Evolutionary conservation across 2,329 filamentous ascomycete species (phyloP), one percentile per base, ranked within the genome.

Genomic region (Decorospora gaudefroyi): DNA sequence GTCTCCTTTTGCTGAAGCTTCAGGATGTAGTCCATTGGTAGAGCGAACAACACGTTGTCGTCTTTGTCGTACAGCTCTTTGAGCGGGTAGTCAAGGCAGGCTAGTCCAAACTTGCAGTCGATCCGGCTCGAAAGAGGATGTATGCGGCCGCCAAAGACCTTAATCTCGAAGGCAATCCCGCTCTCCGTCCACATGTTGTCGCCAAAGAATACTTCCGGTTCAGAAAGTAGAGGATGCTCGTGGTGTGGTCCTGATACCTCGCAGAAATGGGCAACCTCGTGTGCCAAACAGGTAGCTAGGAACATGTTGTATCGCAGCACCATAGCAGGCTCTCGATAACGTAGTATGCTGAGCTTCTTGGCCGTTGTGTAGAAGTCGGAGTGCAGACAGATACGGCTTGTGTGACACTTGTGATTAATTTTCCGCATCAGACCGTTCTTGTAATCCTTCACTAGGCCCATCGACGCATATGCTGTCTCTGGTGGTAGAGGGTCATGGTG

Each of bases 191-290:
- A 72, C 54, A 60, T 66, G 47, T 72, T 70, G 38, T 71, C 64
- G 25, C 66, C 62, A 46, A 71, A 68, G 36, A 70, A 72, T 6
- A 70, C 65, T 39, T 71, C 69, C 0, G 67, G 65, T 42, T 65
- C 57, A 5, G 65, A 68, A 1, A 70, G 50, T 2, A 70, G 51
- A 0, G 62, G 63, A 19, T 66, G 65, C 12, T 68, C 61, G 34
- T 68, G 68, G 29, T 68, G 65, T 6, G 67, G 67, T 4, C 66
- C 67, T 8, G 68, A 69, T 1, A 71, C 63, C 42, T 71, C 69
- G 35, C 71, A 65, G 51, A 71, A 72, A 46, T 72, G 70, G 21
- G 70, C 68, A 42, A 72, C 59, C 46, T 72, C 70, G 28, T 72
- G 70, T 4, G 59, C 59, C 6, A 72, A 48, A 28, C 67, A 71